Percentiles rank a stretch among this genome's conserved stretches.
Evolutionary conservation across 495 filamentous ascomycete species (phyloP).

Genomic region (Evernia prunastri): DNA sequence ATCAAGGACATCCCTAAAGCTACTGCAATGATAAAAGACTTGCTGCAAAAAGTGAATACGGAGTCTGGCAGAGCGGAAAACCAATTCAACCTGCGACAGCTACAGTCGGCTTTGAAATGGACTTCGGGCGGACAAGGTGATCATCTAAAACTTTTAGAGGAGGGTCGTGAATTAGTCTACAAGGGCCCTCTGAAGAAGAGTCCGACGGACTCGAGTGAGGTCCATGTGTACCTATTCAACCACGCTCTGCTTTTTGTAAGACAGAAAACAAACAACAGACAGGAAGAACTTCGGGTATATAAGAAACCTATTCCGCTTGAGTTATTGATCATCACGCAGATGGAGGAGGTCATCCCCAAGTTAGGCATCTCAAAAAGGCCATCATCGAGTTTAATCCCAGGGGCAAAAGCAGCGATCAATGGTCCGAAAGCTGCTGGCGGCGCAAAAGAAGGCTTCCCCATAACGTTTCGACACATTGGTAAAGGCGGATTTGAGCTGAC

Average conservation of each 20-base stretch:
- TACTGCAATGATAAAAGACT: constrained; percentile 74
- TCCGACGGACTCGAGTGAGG: constrained; percentile 78
- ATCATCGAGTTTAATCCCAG: constrained; percentile 78
- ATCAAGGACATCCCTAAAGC: constrained; percentile 87
- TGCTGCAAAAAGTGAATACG: constrained; percentile 79
- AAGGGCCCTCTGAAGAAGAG: constrained; percentile 91
- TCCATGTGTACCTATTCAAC: constrained; percentile 91
- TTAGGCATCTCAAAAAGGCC: constrained; percentile 76
- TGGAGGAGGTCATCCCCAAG: constrained; percentile 88
- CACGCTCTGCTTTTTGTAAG: constrained; percentile 87
- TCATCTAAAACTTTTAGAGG: constrained; percentile 80
- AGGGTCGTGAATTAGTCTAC: constrained; percentile 83
- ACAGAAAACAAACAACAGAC: constrained; percentile 84
- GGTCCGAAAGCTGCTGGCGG: constrained; percentile 38
- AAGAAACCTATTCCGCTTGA: constrained; percentile 93
- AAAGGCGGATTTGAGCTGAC: constrained; percentile 91
- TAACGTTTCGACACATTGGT: constrained; percentile 98
- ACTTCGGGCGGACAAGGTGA: constrained; percentile 82
- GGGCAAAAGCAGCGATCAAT: constrained; percentile 51
- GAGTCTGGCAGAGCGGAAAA: constrained; percentile 98
- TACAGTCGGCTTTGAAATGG: constrained; percentile 87
- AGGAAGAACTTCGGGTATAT: constrained; percentile 90
- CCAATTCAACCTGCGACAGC: constrained; percentile 86
- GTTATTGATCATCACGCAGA: constrained; percentile 85
- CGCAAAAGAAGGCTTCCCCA: constrained; percentile 76